These are phyloP conservation scores for Cylindrodendrum hubeiense DNA, from an alignment of 2,329 filamentous ascomycete genomes.

Conservation along the genomic window DNA sequence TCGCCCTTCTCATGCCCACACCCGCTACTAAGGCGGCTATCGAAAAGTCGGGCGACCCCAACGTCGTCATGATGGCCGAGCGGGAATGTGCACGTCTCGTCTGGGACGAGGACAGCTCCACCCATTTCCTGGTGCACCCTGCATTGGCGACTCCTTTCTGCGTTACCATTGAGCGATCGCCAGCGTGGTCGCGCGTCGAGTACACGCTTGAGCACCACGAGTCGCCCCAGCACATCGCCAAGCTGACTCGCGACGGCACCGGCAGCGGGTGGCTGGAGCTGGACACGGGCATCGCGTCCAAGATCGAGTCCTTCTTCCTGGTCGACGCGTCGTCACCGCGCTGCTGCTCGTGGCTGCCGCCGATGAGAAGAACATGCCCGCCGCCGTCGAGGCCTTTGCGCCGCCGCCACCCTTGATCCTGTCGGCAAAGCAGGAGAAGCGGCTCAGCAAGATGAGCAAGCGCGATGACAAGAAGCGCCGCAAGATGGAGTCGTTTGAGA, in stretches of 20 bases:
- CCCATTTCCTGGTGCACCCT: slow-evolving; percentile 73
- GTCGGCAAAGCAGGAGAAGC: slow-evolving; percentile 40
- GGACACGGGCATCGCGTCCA: slow-evolving; percentile 69
- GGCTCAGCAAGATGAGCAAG: slow-evolving; percentile 48
- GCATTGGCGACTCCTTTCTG: slow-evolving; percentile 73
- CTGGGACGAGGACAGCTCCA: slow-evolving; percentile 74
- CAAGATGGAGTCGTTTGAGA: slow-evolving; percentile 68
- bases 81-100: slow-evolving; percentile 77
- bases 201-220: slow-evolving; percentile 76
- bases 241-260: slow-evolving; percentile 70
- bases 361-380: slow-evolving; percentile 63
- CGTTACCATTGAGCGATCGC: slow-evolving; percentile 68
- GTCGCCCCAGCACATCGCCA: slow-evolving; percentile 70
- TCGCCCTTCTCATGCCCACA: slow-evolving; percentile 77
- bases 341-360: slow-evolving; percentile 69
- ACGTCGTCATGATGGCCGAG: slow-evolving; percentile 72
- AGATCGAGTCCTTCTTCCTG: slow-evolving; percentile 72
- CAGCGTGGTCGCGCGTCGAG: slow-evolving; percentile 71
- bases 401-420: slow-evolving; percentile 62
- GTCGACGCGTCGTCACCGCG: slow-evolving; percentile 71
- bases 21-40: slow-evolving; percentile 74
- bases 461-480: slow-evolving; percentile 47
- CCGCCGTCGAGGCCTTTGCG: slow-evolving; percentile 66
- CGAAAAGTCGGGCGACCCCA: slow-evolving; percentile 69
- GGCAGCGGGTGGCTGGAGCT: slow-evolving; percentile 72